Evolutionary conservation across 2,329 filamentous ascomycete species (phyloP), one percentile per base, ranked within the genome.

Genomic region (Aspergillus sclerotialis): DNA sequence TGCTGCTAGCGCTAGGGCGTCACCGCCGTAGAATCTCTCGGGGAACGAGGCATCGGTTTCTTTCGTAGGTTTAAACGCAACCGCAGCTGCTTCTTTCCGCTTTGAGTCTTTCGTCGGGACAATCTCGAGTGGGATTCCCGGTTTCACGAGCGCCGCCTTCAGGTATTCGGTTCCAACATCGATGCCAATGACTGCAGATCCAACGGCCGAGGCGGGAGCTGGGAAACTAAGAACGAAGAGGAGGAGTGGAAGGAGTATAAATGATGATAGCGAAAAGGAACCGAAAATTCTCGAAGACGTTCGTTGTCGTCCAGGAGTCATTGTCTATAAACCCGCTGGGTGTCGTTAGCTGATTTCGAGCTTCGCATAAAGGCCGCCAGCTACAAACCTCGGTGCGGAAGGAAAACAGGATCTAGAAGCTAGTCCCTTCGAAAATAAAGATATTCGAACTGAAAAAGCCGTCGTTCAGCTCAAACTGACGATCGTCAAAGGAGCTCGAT

Each of bases 21-120:
- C 89, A 45, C 84, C 84, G 57, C 92, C 92, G 58, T 96, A 98
- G 38, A 83, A 76, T 52, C 92, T 76, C 65, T 98, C 92, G 25
- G 92, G 92, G 60, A 83, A 95, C 12, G 69, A 65, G 34, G 76
- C 80, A 46, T 70, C 69, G 52, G 75, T 74, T 39, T 77, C 70
- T 49, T 76, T 76, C n/a, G 78, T 73, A 24, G 89, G 87, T 67
- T 98, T 96, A 69, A 98, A 96, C 28, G 87, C 84, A 48, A 98
- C 80, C 27, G 88, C 89, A 2, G 89, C 86, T 15, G 76, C 77
- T 62, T 98, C 92, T 71, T 98, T 98, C 56, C 92, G 83, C 63
- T 94, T 85, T 18, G 92, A 95, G 67, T 98, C 92, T 61, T 96
- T 98, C 18, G 89, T 95, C 37, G 95, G 76, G 60, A 98, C 90